Evolutionary conservation across 306 rosid species (phyloP).

Genomic region (Prunus davidiana): DNA sequence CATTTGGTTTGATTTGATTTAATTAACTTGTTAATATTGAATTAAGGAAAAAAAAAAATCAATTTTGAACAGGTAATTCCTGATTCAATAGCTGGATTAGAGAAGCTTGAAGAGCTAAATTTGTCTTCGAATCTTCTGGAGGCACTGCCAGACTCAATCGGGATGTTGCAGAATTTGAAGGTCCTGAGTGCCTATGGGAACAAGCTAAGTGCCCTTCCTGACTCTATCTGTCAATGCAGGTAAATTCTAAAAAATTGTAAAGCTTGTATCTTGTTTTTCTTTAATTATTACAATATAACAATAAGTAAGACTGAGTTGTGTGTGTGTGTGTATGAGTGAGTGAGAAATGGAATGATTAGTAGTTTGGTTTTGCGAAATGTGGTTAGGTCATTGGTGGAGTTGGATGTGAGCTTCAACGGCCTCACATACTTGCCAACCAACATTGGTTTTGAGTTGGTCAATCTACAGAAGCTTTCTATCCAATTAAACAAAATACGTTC

Average conservation of each 20-base stretch:
- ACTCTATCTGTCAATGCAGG: slow-evolving; percentile 84
- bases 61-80: slow-evolving; percentile 57
- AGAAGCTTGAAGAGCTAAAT: slow-evolving; percentile 82
- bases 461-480: slow-evolving; percentile 59
- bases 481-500: slow-evolving; percentile 83
- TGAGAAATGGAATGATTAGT: not conserved
- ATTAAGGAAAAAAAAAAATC: not conserved
- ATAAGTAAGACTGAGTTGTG: not conserved
- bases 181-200: slow-evolving; percentile 67
- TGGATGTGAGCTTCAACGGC: slow-evolving; percentile 82
- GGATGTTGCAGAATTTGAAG: slow-evolving; percentile 73
- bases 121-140: slow-evolving; percentile 63
- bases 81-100: slow-evolving; percentile 66
- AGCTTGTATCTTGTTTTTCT: not conserved
- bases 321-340: not conserved
- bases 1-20: not conserved
- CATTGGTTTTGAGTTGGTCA: slow-evolving; percentile 66
- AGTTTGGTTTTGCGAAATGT: slow-evolving; percentile 3
- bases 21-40: not conserved
- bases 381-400: slow-evolving; percentile 86
- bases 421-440: slow-evolving; percentile 93
- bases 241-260: slow-evolving; percentile 5
- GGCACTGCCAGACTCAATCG: slow-evolving; percentile 79
- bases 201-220: slow-evolving; percentile 77
- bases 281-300: not conserved